These are phyloP conservation scores for Clohesyomyces aquaticus DNA, from an alignment of 495 filamentous ascomycete genomes.

Conservation along the genomic window DNA sequence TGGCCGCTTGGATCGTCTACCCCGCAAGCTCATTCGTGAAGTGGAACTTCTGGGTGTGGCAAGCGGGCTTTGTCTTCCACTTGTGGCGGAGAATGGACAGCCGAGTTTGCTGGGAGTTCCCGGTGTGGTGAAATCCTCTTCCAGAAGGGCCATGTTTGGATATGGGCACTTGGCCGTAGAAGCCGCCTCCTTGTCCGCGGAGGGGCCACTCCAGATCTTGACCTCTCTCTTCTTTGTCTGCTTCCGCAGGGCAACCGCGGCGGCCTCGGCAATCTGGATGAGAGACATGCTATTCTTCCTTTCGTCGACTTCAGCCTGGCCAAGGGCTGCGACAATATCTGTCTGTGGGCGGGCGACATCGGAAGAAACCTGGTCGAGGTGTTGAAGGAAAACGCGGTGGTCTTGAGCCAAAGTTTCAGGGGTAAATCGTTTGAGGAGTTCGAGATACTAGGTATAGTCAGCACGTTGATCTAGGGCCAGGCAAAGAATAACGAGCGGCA, in stretches of 20 bases:
- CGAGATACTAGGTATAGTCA: constrained; percentile 44
- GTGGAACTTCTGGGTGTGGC: constrained; percentile 41
- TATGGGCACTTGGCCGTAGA: constrained; percentile 47
- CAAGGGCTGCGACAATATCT: constrained; percentile 32
- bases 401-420: constrained; percentile 33
- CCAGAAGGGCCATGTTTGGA: constrained; percentile 51
- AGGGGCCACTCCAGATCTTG: constrained; percentile 50
- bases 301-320: constrained; percentile 24
- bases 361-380: constrained; percentile 17
- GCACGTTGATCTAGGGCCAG: not conserved
- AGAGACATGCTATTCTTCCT: constrained; percentile 15
- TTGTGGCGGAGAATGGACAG: constrained; percentile 60
- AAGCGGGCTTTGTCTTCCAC: constrained; percentile 31
- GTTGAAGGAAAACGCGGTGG: constrained; percentile 25
- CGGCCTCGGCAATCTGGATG: constrained; percentile 32
- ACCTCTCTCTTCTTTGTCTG: constrained; percentile 31
- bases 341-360: constrained; percentile 1
- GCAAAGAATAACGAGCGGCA: not conserved
- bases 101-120: constrained; percentile 64
- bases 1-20: constrained; percentile 44
- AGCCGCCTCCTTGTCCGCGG: constrained; percentile 48
- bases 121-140: constrained; percentile 67
- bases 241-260: constrained; percentile 4
- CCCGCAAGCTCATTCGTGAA: constrained; percentile 47
- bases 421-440: constrained; percentile 42